Conservation (phyloP, 371 early-diverging fungal species). For the Funneliformis caledonium region DNA sequence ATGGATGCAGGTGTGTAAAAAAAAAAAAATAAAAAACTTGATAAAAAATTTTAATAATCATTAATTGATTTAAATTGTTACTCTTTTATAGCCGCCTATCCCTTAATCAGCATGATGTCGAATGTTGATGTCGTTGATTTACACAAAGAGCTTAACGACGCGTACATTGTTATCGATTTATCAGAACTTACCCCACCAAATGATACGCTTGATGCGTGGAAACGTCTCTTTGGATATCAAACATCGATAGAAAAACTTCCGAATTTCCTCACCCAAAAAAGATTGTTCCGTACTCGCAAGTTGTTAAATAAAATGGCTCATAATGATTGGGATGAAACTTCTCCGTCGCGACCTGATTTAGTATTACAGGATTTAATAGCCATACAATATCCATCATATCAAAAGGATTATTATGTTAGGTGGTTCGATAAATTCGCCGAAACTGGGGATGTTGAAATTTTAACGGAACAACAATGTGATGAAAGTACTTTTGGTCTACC, state of each 20-base stretch:
- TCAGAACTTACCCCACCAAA: neutral
- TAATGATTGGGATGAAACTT: slow-evolving; percentile 29
- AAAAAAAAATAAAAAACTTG: neutral
- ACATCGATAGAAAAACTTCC: neutral
- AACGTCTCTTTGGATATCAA: slow-evolving; percentile 21
- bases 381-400: slow-evolving; percentile 37
- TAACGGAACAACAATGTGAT: slow-evolving; percentile 13
- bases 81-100: neutral
- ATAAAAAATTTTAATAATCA: neutral
- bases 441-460: neutral
- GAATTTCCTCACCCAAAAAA: neutral
- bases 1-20: slow-evolving; percentile 25
- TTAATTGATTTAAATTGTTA: neutral
- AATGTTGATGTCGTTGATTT: neutral
- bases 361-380: slow-evolving; percentile 34
- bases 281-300: slow-evolving; percentile 25
- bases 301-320: neutral
- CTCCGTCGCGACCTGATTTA: slow-evolving; percentile 27
- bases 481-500: neutral
- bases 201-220: slow-evolving; percentile 23
- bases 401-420: neutral
- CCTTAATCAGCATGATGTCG: neutral
- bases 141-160: neutral
- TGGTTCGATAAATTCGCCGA: slow-evolving; percentile 18
- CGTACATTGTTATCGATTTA: slow-evolving; percentile 23